phyloP scores from a whole-genome alignment of 129 eudicot species.

The Cynara cardunculus region DNA sequence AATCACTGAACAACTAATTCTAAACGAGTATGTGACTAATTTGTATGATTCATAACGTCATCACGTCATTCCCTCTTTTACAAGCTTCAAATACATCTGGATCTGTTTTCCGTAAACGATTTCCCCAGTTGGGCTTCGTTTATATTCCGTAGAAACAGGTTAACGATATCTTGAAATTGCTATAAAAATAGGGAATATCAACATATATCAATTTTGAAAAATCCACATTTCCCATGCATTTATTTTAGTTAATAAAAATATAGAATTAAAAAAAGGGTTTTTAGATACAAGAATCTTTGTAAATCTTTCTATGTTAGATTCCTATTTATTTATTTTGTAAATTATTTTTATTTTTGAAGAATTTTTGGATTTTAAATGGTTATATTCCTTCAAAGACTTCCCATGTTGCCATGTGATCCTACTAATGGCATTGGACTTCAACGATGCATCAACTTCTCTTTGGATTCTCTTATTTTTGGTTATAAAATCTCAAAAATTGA shows the following conservation, averaged over 20 bases:
- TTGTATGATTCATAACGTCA: too few species aligned
- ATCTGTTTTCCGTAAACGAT: too few species aligned
- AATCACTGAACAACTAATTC: not conserved
- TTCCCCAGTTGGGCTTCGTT: too few species aligned
- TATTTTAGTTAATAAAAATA: not conserved
- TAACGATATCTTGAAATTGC: not conserved
- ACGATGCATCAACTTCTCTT: not conserved
- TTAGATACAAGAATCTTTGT: slow-evolving; percentile 25
- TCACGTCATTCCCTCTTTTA: not conserved
- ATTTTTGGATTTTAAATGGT: slow-evolving; percentile 19
- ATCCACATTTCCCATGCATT: slow-evolving; percentile 24
- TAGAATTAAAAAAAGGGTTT: not conserved
- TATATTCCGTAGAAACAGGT: not conserved
- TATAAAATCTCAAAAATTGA: not conserved
- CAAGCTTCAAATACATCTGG: not conserved
- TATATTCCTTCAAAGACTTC: slow-evolving; percentile 20
- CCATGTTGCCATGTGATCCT: slow-evolving; percentile 35
- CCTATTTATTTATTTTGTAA: not conserved
- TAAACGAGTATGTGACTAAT: not conserved
- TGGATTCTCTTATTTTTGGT: not conserved
- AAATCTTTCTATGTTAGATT: slow-evolving; percentile 39
- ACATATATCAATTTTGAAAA: not conserved
- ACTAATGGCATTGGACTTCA: slow-evolving; percentile 19
- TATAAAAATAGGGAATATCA: not conserved
- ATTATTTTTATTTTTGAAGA: slow-evolving; percentile 11